Evolutionary conservation across 345 rosid species (phyloP).

Genomic region (Lumnitzera racemosa): DNA sequence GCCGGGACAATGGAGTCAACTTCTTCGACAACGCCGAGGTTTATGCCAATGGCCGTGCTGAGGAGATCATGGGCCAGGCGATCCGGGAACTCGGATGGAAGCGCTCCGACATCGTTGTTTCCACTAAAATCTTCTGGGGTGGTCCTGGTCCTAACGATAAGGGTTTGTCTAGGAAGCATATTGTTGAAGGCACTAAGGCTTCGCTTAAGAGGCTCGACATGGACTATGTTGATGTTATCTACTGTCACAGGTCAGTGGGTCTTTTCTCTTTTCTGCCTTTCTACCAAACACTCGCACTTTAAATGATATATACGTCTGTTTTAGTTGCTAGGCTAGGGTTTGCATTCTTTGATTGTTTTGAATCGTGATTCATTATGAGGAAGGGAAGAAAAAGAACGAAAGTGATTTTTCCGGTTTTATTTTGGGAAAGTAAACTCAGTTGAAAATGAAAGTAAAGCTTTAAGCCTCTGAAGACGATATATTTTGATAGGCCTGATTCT

Average conservation of each 20-base stretch:
- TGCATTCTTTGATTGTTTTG: too few species aligned
- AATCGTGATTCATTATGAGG: too few species aligned
- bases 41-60: conserved; percentile 92
- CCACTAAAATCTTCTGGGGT: conserved; percentile 99
- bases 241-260: conserved; percentile 55
- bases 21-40: conserved; percentile 99
- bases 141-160: conserved; percentile 95
- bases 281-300: not conserved
- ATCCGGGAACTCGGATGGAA: conserved; percentile 98
- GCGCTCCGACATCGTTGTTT: conserved; percentile 79
- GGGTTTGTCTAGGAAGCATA: conserved; percentile 83
- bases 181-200: conserved; percentile 88
- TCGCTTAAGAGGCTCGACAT: conserved; percentile 86
- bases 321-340: not conserved
- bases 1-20: conserved; percentile 86
- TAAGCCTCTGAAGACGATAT: not conserved
- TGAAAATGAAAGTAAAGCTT: not conserved
- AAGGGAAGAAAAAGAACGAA: not conserved
- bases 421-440: not conserved
- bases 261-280: not conserved
- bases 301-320: not conserved
- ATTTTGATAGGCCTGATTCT: conserved; percentile 60
- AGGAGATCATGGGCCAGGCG: conserved; percentile 99
- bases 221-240: conserved; percentile 86
- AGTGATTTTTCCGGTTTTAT: not conserved